Percentiles rank a stretch among this genome's conserved stretches.
Evolutionary conservation across 805 yeast genomes (phyloP).

Genomic region (Ogataea salicorniae): DNA sequence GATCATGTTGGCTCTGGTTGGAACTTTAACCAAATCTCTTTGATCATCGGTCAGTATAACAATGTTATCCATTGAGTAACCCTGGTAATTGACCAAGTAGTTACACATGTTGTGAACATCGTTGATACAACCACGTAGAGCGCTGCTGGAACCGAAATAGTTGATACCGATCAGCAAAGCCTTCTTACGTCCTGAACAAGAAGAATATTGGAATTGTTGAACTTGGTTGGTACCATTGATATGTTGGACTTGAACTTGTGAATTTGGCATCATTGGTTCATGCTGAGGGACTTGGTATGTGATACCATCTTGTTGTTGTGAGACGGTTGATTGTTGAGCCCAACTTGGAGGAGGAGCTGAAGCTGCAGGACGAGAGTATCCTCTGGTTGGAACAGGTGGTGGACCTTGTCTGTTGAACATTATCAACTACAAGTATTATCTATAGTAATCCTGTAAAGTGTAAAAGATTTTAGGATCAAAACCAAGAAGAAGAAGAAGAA

Average conservation of each 20-base stretch:
- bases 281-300: conserved; percentile 9
- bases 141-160: conserved; percentile 59
- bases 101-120: conserved; percentile 55
- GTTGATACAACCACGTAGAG: conserved; percentile 74
- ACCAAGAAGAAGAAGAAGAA: too few species aligned
- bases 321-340: neutral
- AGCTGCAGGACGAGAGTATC: neutral
- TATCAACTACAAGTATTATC: too few species aligned
- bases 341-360: neutral
- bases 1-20: conserved; percentile 65
- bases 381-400: too few species aligned
- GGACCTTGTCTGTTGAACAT: too few species aligned
- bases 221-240: conserved; percentile 30
- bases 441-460: too few species aligned
- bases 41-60: conserved; percentile 59
- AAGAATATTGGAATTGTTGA: conserved; percentile 48
- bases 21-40: conserved; percentile 40
- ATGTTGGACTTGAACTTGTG: conserved; percentile 16
- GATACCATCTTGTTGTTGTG: neutral
- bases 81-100: conserved; percentile 33
- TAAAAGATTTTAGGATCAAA: too few species aligned
- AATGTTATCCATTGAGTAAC: conserved; percentile 50
- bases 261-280: conserved; percentile 18
- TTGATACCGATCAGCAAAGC: conserved; percentile 78
- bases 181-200: conserved; percentile 66